phyloP scores from a whole-genome alignment of 108 stramenopile genomes.

The Cyclotella sp. region DNA sequence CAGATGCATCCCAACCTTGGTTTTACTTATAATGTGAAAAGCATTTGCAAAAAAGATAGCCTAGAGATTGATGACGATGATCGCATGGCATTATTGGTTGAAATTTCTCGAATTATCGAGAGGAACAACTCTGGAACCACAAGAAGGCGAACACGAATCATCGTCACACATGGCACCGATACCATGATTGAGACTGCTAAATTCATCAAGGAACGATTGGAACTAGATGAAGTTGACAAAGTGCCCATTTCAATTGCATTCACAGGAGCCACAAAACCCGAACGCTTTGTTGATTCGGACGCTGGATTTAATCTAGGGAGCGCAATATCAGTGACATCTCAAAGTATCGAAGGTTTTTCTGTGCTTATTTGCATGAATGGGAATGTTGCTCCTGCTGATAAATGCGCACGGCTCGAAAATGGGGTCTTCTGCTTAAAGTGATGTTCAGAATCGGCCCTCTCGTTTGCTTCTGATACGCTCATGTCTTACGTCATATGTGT shows the following conservation, averaged over 20 bases:
- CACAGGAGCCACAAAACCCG: conserved; percentile 65
- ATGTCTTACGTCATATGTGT: too few relatives aligned
- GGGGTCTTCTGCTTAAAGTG: background rate
- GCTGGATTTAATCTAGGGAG: conserved; percentile 60
- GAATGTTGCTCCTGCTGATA: conserved; percentile 30
- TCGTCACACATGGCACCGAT: conserved; percentile 67
- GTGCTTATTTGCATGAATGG: conserved; percentile 55
- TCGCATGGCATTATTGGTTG: conserved; percentile 14
- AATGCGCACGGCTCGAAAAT: conserved; percentile 36
- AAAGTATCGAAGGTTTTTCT: conserved; percentile 6
- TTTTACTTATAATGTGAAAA: conserved; percentile 24
- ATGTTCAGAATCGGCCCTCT: background rate
- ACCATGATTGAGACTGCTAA: conserved; percentile 61
- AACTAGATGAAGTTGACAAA: background rate
- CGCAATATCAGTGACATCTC: conserved; percentile 51
- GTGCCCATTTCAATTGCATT: conserved; percentile 41
- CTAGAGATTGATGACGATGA: conserved; percentile 51
- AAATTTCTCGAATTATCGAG: background rate
- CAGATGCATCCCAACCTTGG: conserved; percentile 46
- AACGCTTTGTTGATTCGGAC: conserved; percentile 64
- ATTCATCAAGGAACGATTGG: conserved; percentile 25
- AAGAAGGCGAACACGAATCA: conserved; percentile 26
- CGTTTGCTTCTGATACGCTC: too few relatives aligned
- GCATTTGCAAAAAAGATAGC: conserved; percentile 59
- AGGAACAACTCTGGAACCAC: background rate